phyloP scores from a whole-genome alignment of 139 green algal species.

The Tetratostichococcus sp. region DNA sequence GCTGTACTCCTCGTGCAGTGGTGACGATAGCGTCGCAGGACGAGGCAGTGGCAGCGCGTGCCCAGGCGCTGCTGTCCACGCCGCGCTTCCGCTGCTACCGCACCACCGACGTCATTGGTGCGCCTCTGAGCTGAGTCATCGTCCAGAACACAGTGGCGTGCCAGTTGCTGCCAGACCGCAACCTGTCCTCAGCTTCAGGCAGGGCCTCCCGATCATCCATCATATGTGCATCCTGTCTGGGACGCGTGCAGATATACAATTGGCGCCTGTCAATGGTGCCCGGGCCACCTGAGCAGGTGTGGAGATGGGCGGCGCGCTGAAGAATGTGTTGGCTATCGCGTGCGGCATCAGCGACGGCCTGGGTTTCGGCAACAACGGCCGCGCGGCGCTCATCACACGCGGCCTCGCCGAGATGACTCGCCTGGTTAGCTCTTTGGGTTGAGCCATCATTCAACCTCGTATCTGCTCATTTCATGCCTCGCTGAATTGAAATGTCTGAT shows the following conservation, averaged over 20 bases:
- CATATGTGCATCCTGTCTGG: background rate
- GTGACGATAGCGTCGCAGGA: slow-evolving; percentile 50
- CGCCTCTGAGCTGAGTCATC: too few relatives aligned
- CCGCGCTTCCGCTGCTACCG: slow-evolving; percentile 54
- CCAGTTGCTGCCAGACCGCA: too few relatives aligned
- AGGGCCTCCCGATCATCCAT: too few relatives aligned
- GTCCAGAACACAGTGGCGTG: too few relatives aligned
- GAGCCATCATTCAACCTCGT: too few relatives aligned
- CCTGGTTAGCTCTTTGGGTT: too few relatives aligned
- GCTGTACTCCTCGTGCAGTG: slow-evolving; percentile 39
- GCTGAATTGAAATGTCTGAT: too few relatives aligned
- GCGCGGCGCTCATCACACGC: slow-evolving; percentile 48
- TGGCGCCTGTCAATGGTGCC: too few relatives aligned
- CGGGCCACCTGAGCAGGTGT: too few relatives aligned
- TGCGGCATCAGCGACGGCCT: slow-evolving; percentile 61
- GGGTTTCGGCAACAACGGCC: slow-evolving; percentile 48
- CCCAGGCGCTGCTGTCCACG: slow-evolving; percentile 44
- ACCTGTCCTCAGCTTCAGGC: too few relatives aligned
- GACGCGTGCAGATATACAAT: background rate
- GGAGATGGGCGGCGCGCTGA: slow-evolving; percentile 60
- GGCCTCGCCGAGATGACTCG: slow-evolving; percentile 72
- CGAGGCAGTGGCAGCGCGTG: slow-evolving; percentile 21
- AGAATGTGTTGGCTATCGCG: slow-evolving; percentile 66
- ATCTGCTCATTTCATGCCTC: too few relatives aligned
- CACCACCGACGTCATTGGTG: slow-evolving; percentile 51